A percentile compares a stretch with the other conserved stretches of the same genome.
Conservation (phyloP, 1,284 basidiomycete species). For the Puccinia polysora region DNA sequence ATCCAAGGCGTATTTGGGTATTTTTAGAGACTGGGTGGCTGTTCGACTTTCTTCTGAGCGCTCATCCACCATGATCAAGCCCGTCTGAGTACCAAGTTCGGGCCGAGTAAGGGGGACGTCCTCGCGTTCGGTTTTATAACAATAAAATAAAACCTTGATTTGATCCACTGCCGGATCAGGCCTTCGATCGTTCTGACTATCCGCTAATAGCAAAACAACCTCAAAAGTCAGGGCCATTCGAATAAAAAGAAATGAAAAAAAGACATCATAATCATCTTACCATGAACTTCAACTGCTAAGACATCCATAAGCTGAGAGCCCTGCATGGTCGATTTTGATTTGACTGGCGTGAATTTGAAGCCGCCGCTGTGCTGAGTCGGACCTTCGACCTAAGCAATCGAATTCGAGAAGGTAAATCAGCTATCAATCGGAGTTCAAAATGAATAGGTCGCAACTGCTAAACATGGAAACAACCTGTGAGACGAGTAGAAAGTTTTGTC, state of each 20-base stretch:
- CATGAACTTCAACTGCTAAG: conserved; percentile 76
- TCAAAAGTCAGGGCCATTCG: no score
- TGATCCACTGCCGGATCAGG: conserved; percentile 70
- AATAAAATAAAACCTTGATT: conserved; percentile 68
- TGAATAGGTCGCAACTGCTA: background rate
- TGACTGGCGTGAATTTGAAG: conserved; percentile 39
- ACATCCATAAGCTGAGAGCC: conserved; percentile 73
- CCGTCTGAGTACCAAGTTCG: conserved; percentile 56
- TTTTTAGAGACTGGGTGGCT: background rate
- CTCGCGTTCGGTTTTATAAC: conserved; percentile 61
- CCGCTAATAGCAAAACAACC: background rate
- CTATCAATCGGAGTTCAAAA: background rate
- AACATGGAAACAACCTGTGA: conserved; percentile 34
- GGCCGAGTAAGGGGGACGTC: conserved; percentile 54
- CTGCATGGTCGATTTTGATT: conserved; percentile 54
- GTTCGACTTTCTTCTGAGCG: conserved; percentile 15
- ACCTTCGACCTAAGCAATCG: conserved; percentile 36
- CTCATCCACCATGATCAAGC: conserved; percentile 61
- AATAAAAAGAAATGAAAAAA: no score
- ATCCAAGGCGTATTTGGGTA: conserved; percentile 47
- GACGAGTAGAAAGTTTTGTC: conserved; percentile 35
- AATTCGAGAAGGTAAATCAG: background rate
- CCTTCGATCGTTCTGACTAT: conserved; percentile 59
- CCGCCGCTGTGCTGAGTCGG: conserved; percentile 38
- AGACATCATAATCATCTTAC: no score